A percentile compares a stretch with the other conserved stretches of the same genome.
Conservation (phyloP, 2,329 filamentous ascomycete genomes). For the Fusarium floridanum region DNA sequence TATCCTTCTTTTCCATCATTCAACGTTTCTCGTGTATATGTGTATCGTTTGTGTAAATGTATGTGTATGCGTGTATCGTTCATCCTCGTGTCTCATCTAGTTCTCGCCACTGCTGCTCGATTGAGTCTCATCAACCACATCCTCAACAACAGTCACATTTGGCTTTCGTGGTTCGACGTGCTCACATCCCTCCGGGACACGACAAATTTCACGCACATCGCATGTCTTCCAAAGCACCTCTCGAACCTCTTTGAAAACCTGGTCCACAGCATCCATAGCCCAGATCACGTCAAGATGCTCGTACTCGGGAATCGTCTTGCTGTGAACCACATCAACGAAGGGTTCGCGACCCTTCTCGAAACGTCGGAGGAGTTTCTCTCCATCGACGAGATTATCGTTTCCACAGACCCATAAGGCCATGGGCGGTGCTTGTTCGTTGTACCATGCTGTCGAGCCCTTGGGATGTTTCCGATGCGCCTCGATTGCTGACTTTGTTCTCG, state of each 20-base stretch:
- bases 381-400: conserved; percentile 87
- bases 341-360: conserved; percentile 85
- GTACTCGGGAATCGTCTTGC: conserved; percentile 86
- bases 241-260: conserved; percentile 84
- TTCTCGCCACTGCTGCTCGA: conserved; percentile 42
- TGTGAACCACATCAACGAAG: conserved; percentile 82
- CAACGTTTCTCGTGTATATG: not conserved
- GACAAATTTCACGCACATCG: conserved; percentile 67
- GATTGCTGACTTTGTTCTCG: conserved; percentile 42
- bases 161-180: conserved; percentile 57
- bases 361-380: conserved; percentile 77
- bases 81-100: conserved; percentile 16
- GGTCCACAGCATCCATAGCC: conserved; percentile 88
- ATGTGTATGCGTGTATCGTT: conserved; percentile 23
- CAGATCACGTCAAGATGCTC: conserved; percentile 96
- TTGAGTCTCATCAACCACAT: conserved; percentile 34
- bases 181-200: conserved; percentile 75
- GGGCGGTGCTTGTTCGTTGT: conserved; percentile 81
- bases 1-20: not conserved
- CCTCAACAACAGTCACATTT: conserved; percentile 3
- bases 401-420: conserved; percentile 92
- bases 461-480: conserved; percentile 54
- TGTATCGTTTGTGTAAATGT: conserved; percentile 6
- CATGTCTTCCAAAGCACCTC: conserved; percentile 88
- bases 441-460: conserved; percentile 79